Percentiles rank a stretch among this genome's conserved stretches.
Conservation (phyloP, 768 basidiomycete genomes). For the Termitomyces sp. region DNA sequence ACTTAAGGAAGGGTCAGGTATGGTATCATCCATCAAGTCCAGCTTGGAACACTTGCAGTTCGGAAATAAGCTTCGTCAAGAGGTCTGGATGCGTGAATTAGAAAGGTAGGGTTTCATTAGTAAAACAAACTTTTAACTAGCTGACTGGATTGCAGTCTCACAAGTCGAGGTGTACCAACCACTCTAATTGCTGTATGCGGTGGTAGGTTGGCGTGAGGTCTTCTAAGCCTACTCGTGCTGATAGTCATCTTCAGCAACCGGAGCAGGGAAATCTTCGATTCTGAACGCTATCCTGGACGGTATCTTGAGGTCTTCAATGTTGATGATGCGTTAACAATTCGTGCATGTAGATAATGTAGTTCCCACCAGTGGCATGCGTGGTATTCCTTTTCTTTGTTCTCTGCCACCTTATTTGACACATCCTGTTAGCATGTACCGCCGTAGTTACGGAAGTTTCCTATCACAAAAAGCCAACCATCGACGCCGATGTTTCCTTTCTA, state of each 20-base stretch:
- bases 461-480: constrained; percentile 49
- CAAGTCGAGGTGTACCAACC: constrained; percentile 44
- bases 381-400: constrained; percentile 21
- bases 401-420: background rate
- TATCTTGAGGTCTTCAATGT: constrained; percentile 12
- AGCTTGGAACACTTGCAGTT: constrained; percentile 39
- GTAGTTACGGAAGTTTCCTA: constrained; percentile 60
- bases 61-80: constrained; percentile 50
- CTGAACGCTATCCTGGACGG: constrained; percentile 60
- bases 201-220: constrained; percentile 27
- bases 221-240: background rate
- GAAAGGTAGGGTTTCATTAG: constrained; percentile 30
- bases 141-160: constrained; percentile 31
- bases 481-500: constrained; percentile 57
- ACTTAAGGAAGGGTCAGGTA: constrained; percentile 43
- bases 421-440: constrained; percentile 51
- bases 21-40: constrained; percentile 46
- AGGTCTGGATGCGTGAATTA: constrained; percentile 55
- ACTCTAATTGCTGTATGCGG: constrained; percentile 66
- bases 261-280: constrained; percentile 58
- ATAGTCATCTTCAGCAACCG: constrained; percentile 37
- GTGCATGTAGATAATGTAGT: constrained; percentile 44
- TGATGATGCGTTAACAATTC: background rate
- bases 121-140: background rate
- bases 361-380: constrained; percentile 63